Evolutionary conservation across 1,284 basidiomycete species (phyloP).

Genomic region (Cystobasidium sp.): DNA sequence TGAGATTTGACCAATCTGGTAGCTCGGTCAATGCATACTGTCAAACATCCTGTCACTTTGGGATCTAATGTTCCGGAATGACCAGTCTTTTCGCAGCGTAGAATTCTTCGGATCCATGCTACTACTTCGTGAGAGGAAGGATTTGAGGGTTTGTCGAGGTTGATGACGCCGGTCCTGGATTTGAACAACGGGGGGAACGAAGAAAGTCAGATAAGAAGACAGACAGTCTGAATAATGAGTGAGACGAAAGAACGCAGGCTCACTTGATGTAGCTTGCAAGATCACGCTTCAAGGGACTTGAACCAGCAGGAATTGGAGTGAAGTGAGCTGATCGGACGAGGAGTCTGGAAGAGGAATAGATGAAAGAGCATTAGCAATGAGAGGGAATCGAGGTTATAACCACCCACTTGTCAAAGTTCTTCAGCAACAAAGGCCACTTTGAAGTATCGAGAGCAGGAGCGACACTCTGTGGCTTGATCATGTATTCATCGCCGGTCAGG

Average conservation of each 20-base stretch:
- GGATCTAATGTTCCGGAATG: conserved; percentile 98
- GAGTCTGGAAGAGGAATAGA: conserved; percentile 69
- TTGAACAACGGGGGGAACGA: not conserved
- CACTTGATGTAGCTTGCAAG: conserved; percentile 88
- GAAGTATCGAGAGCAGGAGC: conserved; percentile 73
- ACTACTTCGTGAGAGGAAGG: conserved; percentile 99
- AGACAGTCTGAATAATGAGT: conserved; percentile 3
- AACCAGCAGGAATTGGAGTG: conserved; percentile 81
- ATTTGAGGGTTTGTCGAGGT: conserved; percentile 99
- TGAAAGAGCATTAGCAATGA: conserved; percentile 95
- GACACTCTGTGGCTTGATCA: conserved; percentile 58
- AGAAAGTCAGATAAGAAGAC: conserved; percentile 13
- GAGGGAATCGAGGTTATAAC: conserved; percentile 63
- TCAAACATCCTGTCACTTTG: conserved; percentile 97
- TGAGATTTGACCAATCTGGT: conserved; percentile 99
- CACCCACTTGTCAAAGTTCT: conserved; percentile 88
- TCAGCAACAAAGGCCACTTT: conserved; percentile 95
- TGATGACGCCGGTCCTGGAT: conserved; percentile 90
- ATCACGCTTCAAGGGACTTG: conserved; percentile 83
- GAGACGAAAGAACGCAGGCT: conserved; percentile 48
- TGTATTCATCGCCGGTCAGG: conserved; percentile 8
- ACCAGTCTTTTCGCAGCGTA: conserved; percentile 96
- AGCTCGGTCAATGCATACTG: conserved; percentile 99
- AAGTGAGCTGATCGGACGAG: conserved; percentile 95
- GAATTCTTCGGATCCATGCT: conserved; percentile 94